These are phyloP conservation scores for Fomitopsis schrenkii DNA, from an alignment of 1,284 basidiomycete species.

Conservation along the genomic window DNA sequence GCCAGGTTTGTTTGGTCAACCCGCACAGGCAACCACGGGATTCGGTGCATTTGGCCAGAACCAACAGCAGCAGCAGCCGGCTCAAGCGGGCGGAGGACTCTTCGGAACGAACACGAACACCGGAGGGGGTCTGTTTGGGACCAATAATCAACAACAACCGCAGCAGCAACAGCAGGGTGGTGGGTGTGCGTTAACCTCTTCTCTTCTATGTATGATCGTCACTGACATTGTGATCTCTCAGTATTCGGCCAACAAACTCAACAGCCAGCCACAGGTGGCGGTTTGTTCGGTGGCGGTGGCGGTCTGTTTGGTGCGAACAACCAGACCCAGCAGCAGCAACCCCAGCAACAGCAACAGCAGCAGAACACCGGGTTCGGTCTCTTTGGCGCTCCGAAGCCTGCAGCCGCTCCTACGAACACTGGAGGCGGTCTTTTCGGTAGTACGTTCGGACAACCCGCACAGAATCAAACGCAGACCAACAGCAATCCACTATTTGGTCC, in stretches of 20 bases:
- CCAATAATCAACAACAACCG: conserved; percentile 23
- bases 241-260: conserved; percentile 30
- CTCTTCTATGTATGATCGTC: conserved; percentile 15
- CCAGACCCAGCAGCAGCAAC: conserved; percentile 26
- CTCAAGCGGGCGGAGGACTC: conserved; percentile 26
- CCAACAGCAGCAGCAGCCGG: conserved; percentile 19
- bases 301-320: conserved; percentile 7
- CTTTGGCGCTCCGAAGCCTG: conserved; percentile 28
- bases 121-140: conserved; percentile 26
- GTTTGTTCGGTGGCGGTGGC: conserved; percentile 1
- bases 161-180: conserved; percentile 24
- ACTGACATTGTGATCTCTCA: not conserved
- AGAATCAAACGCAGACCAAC: conserved; percentile 24
- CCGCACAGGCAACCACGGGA: conserved; percentile 15
- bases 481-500: conserved; percentile 35
- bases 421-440: conserved; percentile 43
- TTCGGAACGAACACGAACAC: conserved; percentile 32
- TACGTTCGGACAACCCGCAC: conserved; percentile 27
- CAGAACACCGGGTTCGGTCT: conserved; percentile 22
- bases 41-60: conserved; percentile 31
- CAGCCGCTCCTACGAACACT: conserved; percentile 16
- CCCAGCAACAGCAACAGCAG: conserved; percentile 23
- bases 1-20: conserved; percentile 32
- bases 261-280: conserved; percentile 22
- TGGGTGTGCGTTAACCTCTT: conserved; percentile 13